These are phyloP conservation scores for Aureobasidium sp. DNA, from an alignment of 2,329 filamentous ascomycete genomes.

Conservation along the genomic window DNA sequence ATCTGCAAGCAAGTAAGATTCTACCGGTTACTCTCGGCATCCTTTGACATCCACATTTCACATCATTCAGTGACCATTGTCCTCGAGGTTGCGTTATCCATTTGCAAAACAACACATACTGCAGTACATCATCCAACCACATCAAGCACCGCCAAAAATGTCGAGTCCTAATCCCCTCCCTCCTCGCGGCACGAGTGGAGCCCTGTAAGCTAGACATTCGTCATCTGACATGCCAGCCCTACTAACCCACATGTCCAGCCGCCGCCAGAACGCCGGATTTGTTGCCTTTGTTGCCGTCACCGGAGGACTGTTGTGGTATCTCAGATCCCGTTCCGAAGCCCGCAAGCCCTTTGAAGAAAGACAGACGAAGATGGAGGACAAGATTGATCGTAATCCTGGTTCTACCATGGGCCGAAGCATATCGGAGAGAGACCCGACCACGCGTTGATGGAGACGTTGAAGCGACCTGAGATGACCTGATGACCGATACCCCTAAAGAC, in stretches of 20 bases:
- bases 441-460: background rate
- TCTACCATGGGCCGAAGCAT: background rate
- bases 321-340: background rate
- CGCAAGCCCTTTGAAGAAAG: background rate
- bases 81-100: too few species aligned
- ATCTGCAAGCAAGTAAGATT: too few species aligned
- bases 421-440: background rate
- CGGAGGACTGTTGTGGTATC: background rate
- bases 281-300: background rate
- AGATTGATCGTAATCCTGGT: background rate
- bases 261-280: background rate
- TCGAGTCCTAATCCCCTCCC: background rate
- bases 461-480: background rate
- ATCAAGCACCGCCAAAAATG: background rate
- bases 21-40: too few species aligned
- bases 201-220: background rate
- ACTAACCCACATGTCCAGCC: background rate
- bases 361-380: background rate
- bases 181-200: background rate
- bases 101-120: background rate
- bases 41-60: too few species aligned
- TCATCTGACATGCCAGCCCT: background rate
- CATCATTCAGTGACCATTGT: too few species aligned
- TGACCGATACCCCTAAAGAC: background rate
- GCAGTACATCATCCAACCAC: background rate